A percentile compares a stretch with the other conserved stretches of the same genome.
Evolutionary conservation across 2,329 filamentous ascomycete genomes (phyloP).

Genomic region (Colletotrichum acutatum): DNA sequence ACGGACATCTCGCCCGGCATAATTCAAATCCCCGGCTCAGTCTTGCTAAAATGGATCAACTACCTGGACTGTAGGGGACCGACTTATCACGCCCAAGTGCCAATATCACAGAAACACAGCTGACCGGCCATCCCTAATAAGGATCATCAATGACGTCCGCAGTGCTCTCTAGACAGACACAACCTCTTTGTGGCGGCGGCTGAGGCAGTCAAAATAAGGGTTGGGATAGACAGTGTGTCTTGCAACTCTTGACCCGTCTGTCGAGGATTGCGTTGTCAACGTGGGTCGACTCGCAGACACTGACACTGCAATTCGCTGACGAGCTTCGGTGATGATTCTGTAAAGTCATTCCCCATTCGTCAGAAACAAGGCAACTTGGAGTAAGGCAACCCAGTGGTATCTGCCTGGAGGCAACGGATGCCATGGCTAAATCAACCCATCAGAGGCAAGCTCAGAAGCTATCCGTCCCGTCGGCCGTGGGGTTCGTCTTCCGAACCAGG

Average conservation of each 20-base stretch:
- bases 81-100: background rate
- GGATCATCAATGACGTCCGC: background rate
- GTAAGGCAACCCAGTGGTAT: constrained; percentile 15
- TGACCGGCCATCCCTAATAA: constrained; percentile 1
- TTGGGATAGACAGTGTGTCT: background rate
- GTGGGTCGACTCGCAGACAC: constrained; percentile 4
- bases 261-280: background rate
- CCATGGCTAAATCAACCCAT: background rate
- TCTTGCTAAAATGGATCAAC: background rate
- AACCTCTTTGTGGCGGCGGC: background rate
- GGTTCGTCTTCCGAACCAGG: constrained; percentile 10
- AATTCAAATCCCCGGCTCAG: background rate
- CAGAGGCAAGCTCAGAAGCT: constrained; percentile 2
- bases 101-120: background rate
- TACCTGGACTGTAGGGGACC: background rate
- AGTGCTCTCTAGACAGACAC: background rate
- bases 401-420: constrained; percentile 23
- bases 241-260: background rate
- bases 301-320: background rate
- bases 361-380: constrained; percentile 15
- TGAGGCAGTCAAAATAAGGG: background rate
- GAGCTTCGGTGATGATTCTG: background rate
- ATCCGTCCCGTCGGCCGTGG: background rate
- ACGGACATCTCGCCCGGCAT: background rate
- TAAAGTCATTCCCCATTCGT: constrained; percentile 7